Conservation (phyloP, 805 yeast genomes). For the Candida manassasensis region DNA sequence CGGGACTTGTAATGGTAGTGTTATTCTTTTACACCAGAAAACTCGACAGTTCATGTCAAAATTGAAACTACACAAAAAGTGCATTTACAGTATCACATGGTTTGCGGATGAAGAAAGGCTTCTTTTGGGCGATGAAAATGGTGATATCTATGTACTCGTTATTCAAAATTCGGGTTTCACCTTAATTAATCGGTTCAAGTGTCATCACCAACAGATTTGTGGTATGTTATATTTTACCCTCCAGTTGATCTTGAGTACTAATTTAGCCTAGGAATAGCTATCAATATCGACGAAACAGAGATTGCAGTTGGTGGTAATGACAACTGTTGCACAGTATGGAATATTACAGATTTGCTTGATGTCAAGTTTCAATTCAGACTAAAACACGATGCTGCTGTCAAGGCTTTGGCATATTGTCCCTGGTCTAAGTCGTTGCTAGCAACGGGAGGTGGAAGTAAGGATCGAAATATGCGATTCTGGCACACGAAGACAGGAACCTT, state of each 20-base stretch:
- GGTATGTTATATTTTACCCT: slow-evolving; percentile 20
- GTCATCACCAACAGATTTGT: slow-evolving; percentile 35
- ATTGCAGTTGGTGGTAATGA: slow-evolving; percentile 84
- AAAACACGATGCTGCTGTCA: slow-evolving; percentile 80
- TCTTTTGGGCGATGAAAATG: slow-evolving; percentile 62
- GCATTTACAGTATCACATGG: slow-evolving; percentile 63
- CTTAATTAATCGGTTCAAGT: slow-evolving; percentile 15
- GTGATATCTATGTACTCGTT: slow-evolving; percentile 48
- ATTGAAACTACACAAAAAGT: slow-evolving; percentile 22
- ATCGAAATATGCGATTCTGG: slow-evolving; percentile 80
- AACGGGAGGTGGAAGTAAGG: slow-evolving; percentile 88
- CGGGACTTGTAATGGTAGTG: slow-evolving; percentile 55
- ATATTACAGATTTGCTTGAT: slow-evolving; percentile 35
- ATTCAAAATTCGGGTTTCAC: slow-evolving; percentile 12
- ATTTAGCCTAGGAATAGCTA: slow-evolving; percentile 46
- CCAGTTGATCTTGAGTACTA: slow-evolving; percentile 12
- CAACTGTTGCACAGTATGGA: slow-evolving; percentile 76
- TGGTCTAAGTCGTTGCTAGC: slow-evolving; percentile 79
- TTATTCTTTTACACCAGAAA: slow-evolving; percentile 42
- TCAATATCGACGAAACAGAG: slow-evolving; percentile 49
- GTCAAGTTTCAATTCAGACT: slow-evolving; percentile 48
- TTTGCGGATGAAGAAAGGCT: slow-evolving; percentile 39
- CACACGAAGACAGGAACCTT: slow-evolving; percentile 76
- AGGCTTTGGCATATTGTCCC: slow-evolving; percentile 87
- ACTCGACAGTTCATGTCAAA: slow-evolving; percentile 13